These are phyloP conservation scores for Sphagnum fallax DNA, from an alignment of 228 moss, liverwort and hornwort species.

Conservation along the genomic window DNA sequence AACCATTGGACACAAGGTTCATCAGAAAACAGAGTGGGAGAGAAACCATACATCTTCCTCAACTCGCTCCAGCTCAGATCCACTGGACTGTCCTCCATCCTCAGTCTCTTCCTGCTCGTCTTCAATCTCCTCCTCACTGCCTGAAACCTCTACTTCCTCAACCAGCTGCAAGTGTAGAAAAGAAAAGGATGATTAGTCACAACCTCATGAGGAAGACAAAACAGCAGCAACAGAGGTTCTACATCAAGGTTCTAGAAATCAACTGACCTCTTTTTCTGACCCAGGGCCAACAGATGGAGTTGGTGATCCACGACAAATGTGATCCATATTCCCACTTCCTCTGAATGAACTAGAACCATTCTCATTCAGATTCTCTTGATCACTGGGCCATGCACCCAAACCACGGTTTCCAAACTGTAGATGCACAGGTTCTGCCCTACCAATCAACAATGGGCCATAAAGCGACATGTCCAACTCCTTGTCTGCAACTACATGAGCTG, in stretches of 20 bases:
- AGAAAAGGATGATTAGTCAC: background rate
- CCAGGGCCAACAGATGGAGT: conserved; percentile 24
- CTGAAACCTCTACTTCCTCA: conserved; percentile 38
- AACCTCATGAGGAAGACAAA: background rate
- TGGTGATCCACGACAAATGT: conserved; percentile 30
- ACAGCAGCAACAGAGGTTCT: background rate
- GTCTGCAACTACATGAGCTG: conserved; percentile 25
- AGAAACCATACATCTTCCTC: conserved; percentile 44
- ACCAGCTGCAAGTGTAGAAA: conserved; percentile 29
- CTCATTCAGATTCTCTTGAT: conserved; percentile 33
- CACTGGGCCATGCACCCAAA: conserved; percentile 65
- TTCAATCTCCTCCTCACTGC: conserved; percentile 78
- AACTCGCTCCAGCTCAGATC: conserved; percentile 31
- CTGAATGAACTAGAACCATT: conserved; percentile 29
- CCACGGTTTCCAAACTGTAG: conserved; percentile 80
- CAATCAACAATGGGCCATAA: conserved; percentile 69
- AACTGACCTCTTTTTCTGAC: conserved; percentile 40
- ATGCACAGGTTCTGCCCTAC: conserved; percentile 53
- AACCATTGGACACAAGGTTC: background rate
- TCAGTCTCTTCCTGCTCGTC: conserved; percentile 62
- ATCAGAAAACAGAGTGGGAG: background rate
- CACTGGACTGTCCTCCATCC: conserved; percentile 51
- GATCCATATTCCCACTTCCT: conserved; percentile 23
- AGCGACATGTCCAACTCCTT: conserved; percentile 53
- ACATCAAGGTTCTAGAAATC: background rate